These are phyloP conservation scores for Escallonia rubra DNA, from an alignment of 129 eudicot genomes.

Conservation along the genomic window DNA sequence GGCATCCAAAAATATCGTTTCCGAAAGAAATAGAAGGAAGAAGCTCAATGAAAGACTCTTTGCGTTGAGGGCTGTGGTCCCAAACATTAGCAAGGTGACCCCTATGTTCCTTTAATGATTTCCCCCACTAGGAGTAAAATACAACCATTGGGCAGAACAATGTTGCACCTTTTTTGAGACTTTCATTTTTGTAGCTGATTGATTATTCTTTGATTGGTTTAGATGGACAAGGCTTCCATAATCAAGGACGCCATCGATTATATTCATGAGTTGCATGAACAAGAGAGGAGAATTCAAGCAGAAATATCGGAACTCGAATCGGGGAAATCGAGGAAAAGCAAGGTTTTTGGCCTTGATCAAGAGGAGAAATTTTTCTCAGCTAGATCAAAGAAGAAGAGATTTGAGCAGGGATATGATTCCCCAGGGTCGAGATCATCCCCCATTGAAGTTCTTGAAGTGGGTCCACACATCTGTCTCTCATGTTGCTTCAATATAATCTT, in stretches of 20 bases:
- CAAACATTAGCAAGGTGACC: conserved; percentile 72
- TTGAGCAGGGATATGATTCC: conserved; percentile 22
- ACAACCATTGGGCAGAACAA: background rate
- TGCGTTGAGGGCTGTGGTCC: conserved; percentile 89
- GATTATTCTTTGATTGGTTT: background rate
- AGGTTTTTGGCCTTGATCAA: conserved; percentile 20
- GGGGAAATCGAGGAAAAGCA: conserved; percentile 12
- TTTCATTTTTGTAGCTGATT: too few species aligned
- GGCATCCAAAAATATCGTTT: conserved; percentile 65
- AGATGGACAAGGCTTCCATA: conserved; percentile 96
- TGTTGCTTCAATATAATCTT: too few species aligned
- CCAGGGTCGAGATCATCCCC: conserved; percentile 35
- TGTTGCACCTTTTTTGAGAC: too few species aligned
- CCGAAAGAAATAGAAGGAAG: conserved; percentile 82
- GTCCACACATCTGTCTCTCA: background rate
- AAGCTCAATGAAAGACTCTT: conserved; percentile 71
- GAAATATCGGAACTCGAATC: conserved; percentile 57
- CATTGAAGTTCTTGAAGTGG: conserved; percentile 65
- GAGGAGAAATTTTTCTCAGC: conserved; percentile 16
- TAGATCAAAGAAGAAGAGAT: conserved; percentile 38
- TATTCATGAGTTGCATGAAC: conserved; percentile 52
- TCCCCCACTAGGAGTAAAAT: background rate
- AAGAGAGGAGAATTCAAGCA: conserved; percentile 47
- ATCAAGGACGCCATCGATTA: conserved; percentile 76
- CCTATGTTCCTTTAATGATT: too few species aligned